A percentile compares a stretch with the other conserved stretches of the same genome.
Conservation (phyloP, 306 rosid species). For the Fagus sylvatica region DNA sequence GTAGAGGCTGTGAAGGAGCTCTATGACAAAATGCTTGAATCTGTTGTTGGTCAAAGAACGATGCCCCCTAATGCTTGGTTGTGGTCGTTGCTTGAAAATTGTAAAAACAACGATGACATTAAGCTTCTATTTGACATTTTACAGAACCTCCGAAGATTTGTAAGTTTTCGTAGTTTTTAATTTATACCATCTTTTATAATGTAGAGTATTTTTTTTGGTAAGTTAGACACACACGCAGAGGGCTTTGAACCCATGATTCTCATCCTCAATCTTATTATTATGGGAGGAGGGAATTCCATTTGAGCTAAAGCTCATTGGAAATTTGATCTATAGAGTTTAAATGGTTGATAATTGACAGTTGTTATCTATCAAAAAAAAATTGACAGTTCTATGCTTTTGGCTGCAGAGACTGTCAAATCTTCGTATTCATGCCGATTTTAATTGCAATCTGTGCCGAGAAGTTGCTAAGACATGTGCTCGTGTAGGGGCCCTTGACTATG, state of each 20-base stretch:
- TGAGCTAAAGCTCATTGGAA: neutral
- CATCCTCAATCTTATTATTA: no score
- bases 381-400: slow-evolving; percentile 28
- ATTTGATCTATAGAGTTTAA: slow-evolving; percentile 8
- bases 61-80: slow-evolving; percentile 97
- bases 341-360: slow-evolving; percentile 6
- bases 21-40: slow-evolving; percentile 68
- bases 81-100: slow-evolving; percentile 81
- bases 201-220: neutral
- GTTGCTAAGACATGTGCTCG: slow-evolving; percentile 78
- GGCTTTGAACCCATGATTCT: no score
- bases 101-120: slow-evolving; percentile 67
- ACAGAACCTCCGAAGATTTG: slow-evolving; percentile 79
- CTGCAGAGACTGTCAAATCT: slow-evolving; percentile 89
- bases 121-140: slow-evolving; percentile 68
- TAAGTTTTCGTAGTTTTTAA: slow-evolving; percentile 41
- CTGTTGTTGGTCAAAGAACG: slow-evolving; percentile 61
- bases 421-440: slow-evolving; percentile 70
- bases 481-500: slow-evolving; percentile 73
- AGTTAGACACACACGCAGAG: no score
- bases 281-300: no score
- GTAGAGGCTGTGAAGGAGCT: slow-evolving; percentile 79
- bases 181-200: neutral
- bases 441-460: slow-evolving; percentile 77
- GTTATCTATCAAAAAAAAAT: no score